A percentile compares a stretch with the other conserved stretches of the same genome.
These are phyloP conservation scores for Stylonectria norvegica DNA, from an alignment of 2,329 filamentous ascomycete genomes.

Conservation along the genomic window DNA sequence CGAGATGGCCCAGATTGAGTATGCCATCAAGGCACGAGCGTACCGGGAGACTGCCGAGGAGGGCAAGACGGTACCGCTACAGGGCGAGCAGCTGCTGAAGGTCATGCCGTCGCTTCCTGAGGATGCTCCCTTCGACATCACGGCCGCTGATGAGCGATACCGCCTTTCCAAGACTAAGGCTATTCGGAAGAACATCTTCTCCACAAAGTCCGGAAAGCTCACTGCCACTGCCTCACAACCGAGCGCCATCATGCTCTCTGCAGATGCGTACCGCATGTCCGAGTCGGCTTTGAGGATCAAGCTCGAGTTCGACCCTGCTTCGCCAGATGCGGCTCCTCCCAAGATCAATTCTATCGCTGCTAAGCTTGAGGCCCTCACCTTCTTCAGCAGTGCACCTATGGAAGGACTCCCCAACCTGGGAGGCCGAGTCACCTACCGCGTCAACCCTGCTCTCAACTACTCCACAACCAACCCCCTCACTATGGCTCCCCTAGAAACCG, in stretches of 20 bases:
- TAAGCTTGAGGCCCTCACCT: constrained; percentile 52
- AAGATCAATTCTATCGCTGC: constrained; percentile 46
- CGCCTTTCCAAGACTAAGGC: constrained; percentile 49
- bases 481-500: constrained; percentile 31
- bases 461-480: constrained; percentile 42
- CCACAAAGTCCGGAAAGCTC: constrained; percentile 48
- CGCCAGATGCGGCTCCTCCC: constrained; percentile 43
- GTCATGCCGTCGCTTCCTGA: constrained; percentile 51
- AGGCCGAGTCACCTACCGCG: constrained; percentile 38
- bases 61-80: constrained; percentile 35
- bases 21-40: constrained; percentile 48
- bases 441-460: constrained; percentile 46
- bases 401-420: constrained; percentile 49
- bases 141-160: constrained; percentile 47
- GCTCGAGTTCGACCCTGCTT: constrained; percentile 46
- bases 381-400: constrained; percentile 47
- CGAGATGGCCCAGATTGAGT: constrained; percentile 53
- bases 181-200: constrained; percentile 51
- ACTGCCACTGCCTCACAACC: constrained; percentile 46
- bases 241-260: constrained; percentile 46
- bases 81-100: constrained; percentile 44
- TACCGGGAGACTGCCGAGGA: constrained; percentile 25
- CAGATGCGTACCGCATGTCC: constrained; percentile 44
- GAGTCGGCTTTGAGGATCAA: constrained; percentile 43
- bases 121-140: constrained; percentile 50